These are phyloP conservation scores for Balakata baccata DNA, from an alignment of 345 rosid species.

Conservation along the genomic window DNA sequence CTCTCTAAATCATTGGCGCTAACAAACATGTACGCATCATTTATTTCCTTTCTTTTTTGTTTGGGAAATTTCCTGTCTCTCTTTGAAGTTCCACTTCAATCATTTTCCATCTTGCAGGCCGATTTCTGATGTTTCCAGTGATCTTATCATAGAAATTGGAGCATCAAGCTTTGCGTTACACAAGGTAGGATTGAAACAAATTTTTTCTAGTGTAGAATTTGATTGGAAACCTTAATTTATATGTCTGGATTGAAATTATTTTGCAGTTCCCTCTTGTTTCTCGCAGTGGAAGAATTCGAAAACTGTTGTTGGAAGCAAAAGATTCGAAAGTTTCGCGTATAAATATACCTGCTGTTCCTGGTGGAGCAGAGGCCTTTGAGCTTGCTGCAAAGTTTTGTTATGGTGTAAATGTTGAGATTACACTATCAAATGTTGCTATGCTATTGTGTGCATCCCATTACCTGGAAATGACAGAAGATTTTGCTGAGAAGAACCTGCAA, in stretches of 20 bases:
- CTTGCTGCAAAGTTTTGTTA: slow-evolving; percentile 97
- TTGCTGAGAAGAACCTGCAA: slow-evolving; percentile 70
- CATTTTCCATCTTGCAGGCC: slow-evolving; percentile 65
- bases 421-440: slow-evolving; percentile 63
- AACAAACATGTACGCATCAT: slow-evolving; percentile 38
- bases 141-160: slow-evolving; percentile 81
- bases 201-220: too few species aligned
- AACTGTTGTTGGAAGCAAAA: slow-evolving; percentile 61
- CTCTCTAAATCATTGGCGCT: slow-evolving; percentile 38
- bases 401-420: slow-evolving; percentile 68
- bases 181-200: slow-evolving; percentile 45
- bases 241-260: slow-evolving; percentile 3
- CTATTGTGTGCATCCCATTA: slow-evolving; percentile 66
- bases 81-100: slow-evolving; percentile 10
- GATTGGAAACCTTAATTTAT: not conserved
- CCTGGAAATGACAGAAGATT: slow-evolving; percentile 92
- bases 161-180: slow-evolving; percentile 83
- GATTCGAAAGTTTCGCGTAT: slow-evolving; percentile 62
- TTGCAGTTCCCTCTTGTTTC: slow-evolving; percentile 91
- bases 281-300: slow-evolving; percentile 80
- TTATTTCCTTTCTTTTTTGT: slow-evolving; percentile 7
- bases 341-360: slow-evolving; percentile 61
- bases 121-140: slow-evolving; percentile 91
- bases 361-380: slow-evolving; percentile 88
- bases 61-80: slow-evolving; percentile 16